These are phyloP conservation scores for Aspergillus bombycis DNA, from an alignment of 2,329 filamentous ascomycete genomes.

Conservation along the genomic window DNA sequence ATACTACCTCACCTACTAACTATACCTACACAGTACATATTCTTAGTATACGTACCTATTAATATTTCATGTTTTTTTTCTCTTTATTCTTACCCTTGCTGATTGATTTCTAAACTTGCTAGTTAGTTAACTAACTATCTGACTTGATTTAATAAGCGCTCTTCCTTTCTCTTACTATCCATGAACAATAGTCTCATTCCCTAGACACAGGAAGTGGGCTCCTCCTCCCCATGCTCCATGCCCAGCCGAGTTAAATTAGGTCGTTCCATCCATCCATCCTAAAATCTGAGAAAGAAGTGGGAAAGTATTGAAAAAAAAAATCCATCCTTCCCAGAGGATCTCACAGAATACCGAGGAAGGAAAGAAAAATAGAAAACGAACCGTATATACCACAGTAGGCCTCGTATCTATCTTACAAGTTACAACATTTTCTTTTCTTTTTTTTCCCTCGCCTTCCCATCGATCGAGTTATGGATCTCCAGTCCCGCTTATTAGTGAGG, in stretches of 20 bases:
- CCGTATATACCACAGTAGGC: too few relatives aligned
- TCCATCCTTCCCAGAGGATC: neutral
- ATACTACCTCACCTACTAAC: neutral
- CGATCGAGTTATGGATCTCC: slow-evolving; percentile 21
- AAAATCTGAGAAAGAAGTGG: neutral
- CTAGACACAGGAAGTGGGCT: neutral
- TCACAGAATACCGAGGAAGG: neutral
- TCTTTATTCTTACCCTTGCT: neutral
- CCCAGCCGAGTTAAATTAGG: neutral
- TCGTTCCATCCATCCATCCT: neutral
- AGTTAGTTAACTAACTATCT: too few relatives aligned
- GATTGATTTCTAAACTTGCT: neutral
- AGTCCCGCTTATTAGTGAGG: slow-evolving; percentile 17
- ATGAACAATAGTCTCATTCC: neutral
- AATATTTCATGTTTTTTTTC: neutral
- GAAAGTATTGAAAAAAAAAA: neutral
- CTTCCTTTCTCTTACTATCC: neutral
- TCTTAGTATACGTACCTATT: neutral
- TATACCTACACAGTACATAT: neutral
- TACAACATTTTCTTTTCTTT: neutral
- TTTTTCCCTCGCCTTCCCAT: slow-evolving; percentile 1
- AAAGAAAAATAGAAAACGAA: neutral
- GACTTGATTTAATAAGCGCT: neutral
- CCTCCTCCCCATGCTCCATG: neutral
- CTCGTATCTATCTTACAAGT: neutral